These are phyloP conservation scores for Fusarium torreyae DNA, from an alignment of 2,329 filamentous ascomycete genomes.

Conservation along the genomic window DNA sequence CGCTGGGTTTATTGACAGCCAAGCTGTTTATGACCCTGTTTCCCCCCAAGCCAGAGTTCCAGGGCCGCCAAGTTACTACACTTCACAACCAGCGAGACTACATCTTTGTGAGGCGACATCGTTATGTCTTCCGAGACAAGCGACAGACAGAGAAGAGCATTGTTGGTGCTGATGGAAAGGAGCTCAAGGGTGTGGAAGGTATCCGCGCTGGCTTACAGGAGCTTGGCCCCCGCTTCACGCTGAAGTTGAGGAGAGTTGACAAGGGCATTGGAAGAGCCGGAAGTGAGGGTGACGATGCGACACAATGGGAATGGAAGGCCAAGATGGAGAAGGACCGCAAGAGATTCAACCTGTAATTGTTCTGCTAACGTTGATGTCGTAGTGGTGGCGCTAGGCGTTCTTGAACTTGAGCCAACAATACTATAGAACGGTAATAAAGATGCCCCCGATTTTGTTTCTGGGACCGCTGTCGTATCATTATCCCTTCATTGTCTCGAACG, in stretches of 20 bases:
- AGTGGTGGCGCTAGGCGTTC: conserved; percentile 32
- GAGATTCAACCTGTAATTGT: conserved; percentile 85
- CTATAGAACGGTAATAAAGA: conserved; percentile 12
- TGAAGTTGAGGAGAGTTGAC: conserved; percentile 92
- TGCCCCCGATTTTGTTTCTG: background rate
- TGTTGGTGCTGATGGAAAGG: conserved; percentile 83
- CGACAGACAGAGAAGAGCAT: conserved; percentile 89
- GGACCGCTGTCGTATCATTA: background rate
- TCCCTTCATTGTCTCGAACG: background rate
- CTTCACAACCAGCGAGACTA: conserved; percentile 97
- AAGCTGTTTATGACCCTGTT: conserved; percentile 76
- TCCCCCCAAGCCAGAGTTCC: conserved; percentile 85
- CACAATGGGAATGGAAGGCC: conserved; percentile 97
- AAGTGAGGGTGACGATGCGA: conserved; percentile 78
- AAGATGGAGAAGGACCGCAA: conserved; percentile 95
- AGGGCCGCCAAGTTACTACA: conserved; percentile 91
- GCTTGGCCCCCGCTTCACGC: conserved; percentile 79
- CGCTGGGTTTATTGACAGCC: conserved; percentile 88
- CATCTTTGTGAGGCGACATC: conserved; percentile 91
- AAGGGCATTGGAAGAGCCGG: conserved; percentile 83
- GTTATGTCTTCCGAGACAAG: conserved; percentile 95
- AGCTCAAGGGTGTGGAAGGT: conserved; percentile 86
- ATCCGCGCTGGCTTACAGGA: conserved; percentile 93
- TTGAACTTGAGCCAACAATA: conserved; percentile 26
- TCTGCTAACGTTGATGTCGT: conserved; percentile 10